Base-by-base conservation (phyloP, 352 stramenopile genomes). In the Peronospora destructor region DNA sequence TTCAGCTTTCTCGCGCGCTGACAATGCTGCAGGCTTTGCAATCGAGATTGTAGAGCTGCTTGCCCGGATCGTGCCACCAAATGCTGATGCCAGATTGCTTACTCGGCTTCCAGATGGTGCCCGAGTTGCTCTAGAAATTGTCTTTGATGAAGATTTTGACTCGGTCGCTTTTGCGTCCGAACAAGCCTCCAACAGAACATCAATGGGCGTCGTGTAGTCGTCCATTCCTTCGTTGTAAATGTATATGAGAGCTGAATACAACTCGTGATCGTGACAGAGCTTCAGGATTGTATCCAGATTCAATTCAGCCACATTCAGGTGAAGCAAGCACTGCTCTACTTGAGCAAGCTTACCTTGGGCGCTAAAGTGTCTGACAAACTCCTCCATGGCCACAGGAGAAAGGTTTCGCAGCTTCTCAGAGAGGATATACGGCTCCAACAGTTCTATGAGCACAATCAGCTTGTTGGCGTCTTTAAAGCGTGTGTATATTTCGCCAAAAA, bases 191-290 rank as follows among this genome's bases (percentile, higher is more conserved):
- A 96, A 69, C 7, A 97, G 49, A 14, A 95, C 70, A 43, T 97
- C 83, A 26, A 97, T 85, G 0, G 93, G 91, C 8, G 88, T 91
- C 6, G 87, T 84, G 41, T 88, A 98, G 58, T 98, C 91, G 33
- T 96, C 70, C 33, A 97, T 59, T 4, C 91, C 93, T 65, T 90
- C 84, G 40, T 91, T 96, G 68, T 96, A 97, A 48, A 98, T 90
- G 69, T 96, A 96, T 26, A 97, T 85, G n/a, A 97, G 68, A 28
- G 91, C 93, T 13, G 89, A 96, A 60, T 94, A 97, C 26, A 98
- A 69, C 37, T 91, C 73, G 63, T 97, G 92, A 32, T 87, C 82
- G 42, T 85, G 78, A 43, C 95, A 93, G 28, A 98, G 66, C 45
- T 85, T 84, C n/a, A 97, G 51, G 19, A 97, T 96, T 21, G 79